These are phyloP conservation scores for Plasmodium ovale DNA, from an alignment of 169 alveolate species.

Conservation along the genomic window DNA sequence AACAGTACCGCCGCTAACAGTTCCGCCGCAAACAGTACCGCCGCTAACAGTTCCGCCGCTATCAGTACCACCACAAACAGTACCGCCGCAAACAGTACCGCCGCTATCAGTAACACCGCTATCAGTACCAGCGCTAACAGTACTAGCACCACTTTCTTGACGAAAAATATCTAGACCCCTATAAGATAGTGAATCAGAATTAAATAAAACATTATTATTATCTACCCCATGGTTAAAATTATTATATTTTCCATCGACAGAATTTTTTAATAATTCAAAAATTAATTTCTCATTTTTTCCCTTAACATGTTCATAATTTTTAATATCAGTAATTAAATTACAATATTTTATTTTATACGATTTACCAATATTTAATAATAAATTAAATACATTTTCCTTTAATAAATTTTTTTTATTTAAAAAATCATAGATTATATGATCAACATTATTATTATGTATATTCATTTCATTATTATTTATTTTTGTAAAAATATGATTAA, in stretches of 20 bases:
- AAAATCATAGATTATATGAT: slow-evolving; percentile 48
- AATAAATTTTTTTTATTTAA: slow-evolving; percentile 48
- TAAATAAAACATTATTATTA: too few species aligned
- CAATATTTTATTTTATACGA: slow-evolving; percentile 53
- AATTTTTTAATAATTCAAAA: slow-evolving; percentile 52
- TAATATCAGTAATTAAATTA: slow-evolving; percentile 25
- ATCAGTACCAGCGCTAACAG: too few species aligned
- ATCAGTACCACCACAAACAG: too few species aligned
- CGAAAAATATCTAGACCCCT: too few species aligned
- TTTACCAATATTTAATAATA: slow-evolving; percentile 42
- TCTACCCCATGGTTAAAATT: not conserved
- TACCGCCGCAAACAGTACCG: too few species aligned
- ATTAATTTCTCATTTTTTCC: slow-evolving; percentile 59
- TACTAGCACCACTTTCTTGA: too few species aligned
- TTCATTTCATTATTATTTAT: slow-evolving; percentile 51
- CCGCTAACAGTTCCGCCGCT: too few species aligned
- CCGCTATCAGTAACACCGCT: too few species aligned
- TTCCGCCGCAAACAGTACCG: too few species aligned
- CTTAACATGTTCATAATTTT: slow-evolving; percentile 43
- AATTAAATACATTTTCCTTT: slow-evolving; percentile 64
- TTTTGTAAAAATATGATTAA: slow-evolving; percentile 61
- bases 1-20: too few species aligned
- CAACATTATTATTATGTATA: slow-evolving; percentile 44
- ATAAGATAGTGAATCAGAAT: too few species aligned
- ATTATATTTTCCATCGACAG: not conserved